phyloP scores from a whole-genome alignment of 805 yeast genomes.

The Maudiozyma saulgeensis region DNA sequence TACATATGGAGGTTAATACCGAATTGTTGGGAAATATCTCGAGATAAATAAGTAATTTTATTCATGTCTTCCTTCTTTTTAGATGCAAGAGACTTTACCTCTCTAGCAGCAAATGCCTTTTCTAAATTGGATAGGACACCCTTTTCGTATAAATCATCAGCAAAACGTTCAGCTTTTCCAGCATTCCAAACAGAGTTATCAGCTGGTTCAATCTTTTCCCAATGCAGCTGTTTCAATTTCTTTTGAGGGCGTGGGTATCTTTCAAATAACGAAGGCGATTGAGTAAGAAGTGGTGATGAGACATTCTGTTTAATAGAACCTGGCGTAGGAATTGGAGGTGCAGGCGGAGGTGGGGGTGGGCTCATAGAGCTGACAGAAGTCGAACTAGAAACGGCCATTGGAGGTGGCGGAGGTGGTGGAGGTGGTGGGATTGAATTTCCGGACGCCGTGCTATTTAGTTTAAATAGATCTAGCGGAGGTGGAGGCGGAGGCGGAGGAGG shows the following conservation, averaged over 20 bases:
- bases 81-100: slow-evolving; percentile 41
- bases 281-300: slow-evolving; percentile 29
- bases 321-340: slow-evolving; percentile 18
- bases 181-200: slow-evolving; percentile 81
- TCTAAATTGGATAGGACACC: slow-evolving; percentile 84
- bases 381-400: slow-evolving; percentile 8
- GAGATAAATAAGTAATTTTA: slow-evolving; percentile 60
- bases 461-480: slow-evolving; percentile 3
- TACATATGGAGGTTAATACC: slow-evolving; percentile 85
- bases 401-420: slow-evolving; percentile 23
- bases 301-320: slow-evolving; percentile 8
- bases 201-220: slow-evolving; percentile 86
- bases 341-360: slow-evolving; percentile 29
- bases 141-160: slow-evolving; percentile 55
- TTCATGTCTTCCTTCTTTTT: slow-evolving; percentile 39
- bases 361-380: slow-evolving; percentile 3
- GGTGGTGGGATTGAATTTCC: slow-evolving; percentile 6
- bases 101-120: slow-evolving; percentile 77
- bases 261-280: slow-evolving; percentile 33
- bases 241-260: slow-evolving; percentile 58
- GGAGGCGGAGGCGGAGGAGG: slow-evolving; percentile 14
- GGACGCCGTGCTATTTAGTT: slow-evolving; percentile 3
- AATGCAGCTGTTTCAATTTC: slow-evolving; percentile 87
- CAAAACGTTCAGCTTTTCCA: slow-evolving; percentile 44
- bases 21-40: slow-evolving; percentile 88